Evolutionary conservation across 441 rosid species (phyloP).

Genomic region (Isatis lusitanica): DNA sequence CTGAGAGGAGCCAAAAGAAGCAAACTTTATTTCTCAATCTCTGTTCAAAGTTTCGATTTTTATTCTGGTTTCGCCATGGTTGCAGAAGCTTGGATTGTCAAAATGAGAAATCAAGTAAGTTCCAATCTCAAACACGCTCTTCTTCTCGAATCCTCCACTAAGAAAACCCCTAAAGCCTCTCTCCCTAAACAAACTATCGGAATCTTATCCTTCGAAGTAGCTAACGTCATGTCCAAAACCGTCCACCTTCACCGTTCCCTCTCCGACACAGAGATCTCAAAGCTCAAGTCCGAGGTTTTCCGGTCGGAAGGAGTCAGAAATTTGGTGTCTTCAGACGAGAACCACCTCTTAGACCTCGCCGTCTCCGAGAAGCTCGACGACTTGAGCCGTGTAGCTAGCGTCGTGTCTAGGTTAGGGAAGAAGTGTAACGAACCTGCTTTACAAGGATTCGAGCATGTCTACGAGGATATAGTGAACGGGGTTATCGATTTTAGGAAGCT

Average conservation of each 20-base stretch:
- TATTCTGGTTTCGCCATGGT: conserved; percentile 57
- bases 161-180: conserved; percentile 40
- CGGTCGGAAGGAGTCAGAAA: conserved; percentile 58
- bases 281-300: conserved; percentile 71
- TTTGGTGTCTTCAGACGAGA: conserved; percentile 71
- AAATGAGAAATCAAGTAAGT: conserved; percentile 95
- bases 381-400: conserved; percentile 64
- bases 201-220: conserved; percentile 91
- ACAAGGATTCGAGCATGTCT: conserved; percentile 95
- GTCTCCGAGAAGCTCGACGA: conserved; percentile 90
- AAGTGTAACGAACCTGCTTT: conserved; percentile 85
- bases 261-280: conserved; percentile 62
- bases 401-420: conserved; percentile 86
- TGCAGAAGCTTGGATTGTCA: conserved; percentile 88
- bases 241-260: conserved; percentile 82
- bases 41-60: conserved; percentile 17
- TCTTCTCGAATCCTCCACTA: conserved; percentile 54
- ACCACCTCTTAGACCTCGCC: conserved; percentile 65
- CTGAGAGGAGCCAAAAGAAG: neutral
- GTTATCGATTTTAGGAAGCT: conserved; percentile 78
- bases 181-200: conserved; percentile 56
- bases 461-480: conserved; percentile 69
- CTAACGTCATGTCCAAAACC: conserved; percentile 82
- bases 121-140: conserved; percentile 82
- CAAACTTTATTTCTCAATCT: conserved; percentile 15